phyloP scores from a whole-genome alignment of 2,329 filamentous ascomycete genomes.

The Sporothrix brunneoviolacea region DNA sequence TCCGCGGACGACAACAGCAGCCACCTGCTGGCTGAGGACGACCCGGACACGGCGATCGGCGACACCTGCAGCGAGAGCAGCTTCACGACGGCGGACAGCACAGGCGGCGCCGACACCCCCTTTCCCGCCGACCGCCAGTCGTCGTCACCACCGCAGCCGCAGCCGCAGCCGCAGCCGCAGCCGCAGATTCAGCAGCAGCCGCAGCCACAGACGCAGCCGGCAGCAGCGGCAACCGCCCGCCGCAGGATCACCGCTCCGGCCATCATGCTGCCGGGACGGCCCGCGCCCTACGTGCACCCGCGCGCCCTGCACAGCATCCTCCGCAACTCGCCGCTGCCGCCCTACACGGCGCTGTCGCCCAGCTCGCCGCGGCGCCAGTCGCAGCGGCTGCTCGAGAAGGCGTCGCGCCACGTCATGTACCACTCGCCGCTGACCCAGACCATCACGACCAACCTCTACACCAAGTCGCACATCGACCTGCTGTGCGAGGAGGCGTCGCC shows the following conservation, averaged over 20 bases:
- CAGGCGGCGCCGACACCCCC: background rate
- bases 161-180: slow-evolving; percentile 2
- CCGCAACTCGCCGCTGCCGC: slow-evolving; percentile 58
- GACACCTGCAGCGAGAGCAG: slow-evolving; percentile 7
- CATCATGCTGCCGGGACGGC: slow-evolving; percentile 20
- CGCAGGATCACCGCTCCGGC: slow-evolving; percentile 33
- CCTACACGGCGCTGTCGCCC: slow-evolving; percentile 42
- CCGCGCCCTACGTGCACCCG: slow-evolving; percentile 52
- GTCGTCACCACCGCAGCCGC: slow-evolving; percentile 3
- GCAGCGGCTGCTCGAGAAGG: slow-evolving; percentile 46
- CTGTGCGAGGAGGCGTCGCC: slow-evolving; percentile 52
- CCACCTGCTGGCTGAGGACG: background rate
- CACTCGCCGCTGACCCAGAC: slow-evolving; percentile 57
- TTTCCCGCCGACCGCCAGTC: background rate
- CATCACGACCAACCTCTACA: slow-evolving; percentile 57
- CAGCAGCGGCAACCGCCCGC: slow-evolving; percentile 16
- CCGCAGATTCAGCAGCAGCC: too few species aligned
- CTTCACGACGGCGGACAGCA: background rate
- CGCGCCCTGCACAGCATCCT: slow-evolving; percentile 56
- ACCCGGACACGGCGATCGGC: background rate
- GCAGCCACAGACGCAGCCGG: slow-evolving; percentile 17
- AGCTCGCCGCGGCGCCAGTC: slow-evolving; percentile 49
- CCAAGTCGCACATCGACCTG: slow-evolving; percentile 57
- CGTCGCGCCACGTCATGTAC: slow-evolving; percentile 52
- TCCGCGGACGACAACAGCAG: background rate